A percentile compares a stretch with the other conserved stretches of the same genome.
Evolutionary conservation across 345 rosid genomes (phyloP).

Genomic region (Luvunga scandens): DNA sequence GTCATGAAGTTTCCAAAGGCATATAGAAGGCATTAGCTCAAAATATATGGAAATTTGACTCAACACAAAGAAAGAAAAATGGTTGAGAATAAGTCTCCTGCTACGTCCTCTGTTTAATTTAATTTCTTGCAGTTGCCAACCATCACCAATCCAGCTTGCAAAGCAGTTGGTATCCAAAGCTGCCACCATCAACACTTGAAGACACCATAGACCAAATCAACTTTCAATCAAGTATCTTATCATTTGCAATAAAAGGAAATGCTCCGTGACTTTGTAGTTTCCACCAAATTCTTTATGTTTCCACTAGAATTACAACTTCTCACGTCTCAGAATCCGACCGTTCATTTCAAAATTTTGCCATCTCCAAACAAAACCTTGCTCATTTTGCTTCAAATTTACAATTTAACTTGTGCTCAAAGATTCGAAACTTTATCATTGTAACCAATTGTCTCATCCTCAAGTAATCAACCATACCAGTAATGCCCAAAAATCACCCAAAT

Average conservation of each 20-base stretch:
- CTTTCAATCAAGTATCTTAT: not conserved
- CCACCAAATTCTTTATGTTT: not conserved
- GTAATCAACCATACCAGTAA: not conserved
- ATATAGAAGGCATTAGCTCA: not conserved
- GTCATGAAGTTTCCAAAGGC: not conserved
- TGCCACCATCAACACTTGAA: not conserved
- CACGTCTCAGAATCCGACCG: constrained; percentile 14
- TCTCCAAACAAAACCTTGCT: not conserved
- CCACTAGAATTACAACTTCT: not conserved
- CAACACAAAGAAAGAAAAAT: not conserved
- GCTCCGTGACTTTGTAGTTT: not conserved
- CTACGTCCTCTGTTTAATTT: not conserved
- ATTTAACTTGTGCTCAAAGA: not conserved
- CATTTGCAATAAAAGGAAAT: constrained; percentile 12
- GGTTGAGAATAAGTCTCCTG: not conserved
- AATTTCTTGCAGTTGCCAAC: not conserved
- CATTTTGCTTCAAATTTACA: not conserved
- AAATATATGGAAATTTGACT: not conserved
- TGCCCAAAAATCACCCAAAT: not conserved
- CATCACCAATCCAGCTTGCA: not conserved
- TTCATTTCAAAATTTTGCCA: not conserved
- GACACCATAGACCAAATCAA: not conserved
- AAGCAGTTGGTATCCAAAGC: not conserved
- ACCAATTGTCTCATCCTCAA: not conserved
- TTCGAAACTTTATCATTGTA: not conserved